phyloP scores from a whole-genome alignment of 2,329 filamentous ascomycete genomes.

The Aspergillus texensis region DNA sequence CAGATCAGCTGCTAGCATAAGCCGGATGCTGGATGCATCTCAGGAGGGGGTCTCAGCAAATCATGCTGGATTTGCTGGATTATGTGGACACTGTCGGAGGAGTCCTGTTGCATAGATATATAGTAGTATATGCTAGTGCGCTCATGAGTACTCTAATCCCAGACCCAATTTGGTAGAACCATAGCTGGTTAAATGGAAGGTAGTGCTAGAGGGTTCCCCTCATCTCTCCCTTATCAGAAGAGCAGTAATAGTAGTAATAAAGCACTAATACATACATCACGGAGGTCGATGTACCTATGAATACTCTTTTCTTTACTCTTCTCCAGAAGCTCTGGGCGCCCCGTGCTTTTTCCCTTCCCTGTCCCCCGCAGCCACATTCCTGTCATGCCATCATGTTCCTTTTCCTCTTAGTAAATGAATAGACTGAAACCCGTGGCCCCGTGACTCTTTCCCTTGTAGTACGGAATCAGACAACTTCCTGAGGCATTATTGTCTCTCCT shows the following conservation, averaged over 20 bases:
- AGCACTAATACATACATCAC: neutral
- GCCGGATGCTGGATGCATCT: constrained; percentile 2
- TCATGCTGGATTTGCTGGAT: neutral
- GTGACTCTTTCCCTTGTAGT: constrained; percentile 10
- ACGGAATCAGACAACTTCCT: constrained; percentile 6
- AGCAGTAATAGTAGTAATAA: neutral
- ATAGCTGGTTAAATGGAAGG: neutral
- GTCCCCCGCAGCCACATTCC: constrained; percentile 12
- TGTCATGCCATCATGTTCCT: constrained; percentile 10
- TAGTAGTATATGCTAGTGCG: neutral
- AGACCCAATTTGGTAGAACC: neutral
- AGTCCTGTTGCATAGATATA: neutral
- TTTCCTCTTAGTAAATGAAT: neutral
- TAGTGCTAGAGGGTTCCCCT: neutral
- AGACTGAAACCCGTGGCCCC: neutral
- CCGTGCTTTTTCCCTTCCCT: neutral
- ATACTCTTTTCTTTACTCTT: neutral
- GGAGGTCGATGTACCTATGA: neutral
- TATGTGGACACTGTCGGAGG: neutral
- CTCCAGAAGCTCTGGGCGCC: neutral
- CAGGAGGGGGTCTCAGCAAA: neutral
- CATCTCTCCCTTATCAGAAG: neutral
- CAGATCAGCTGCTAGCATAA: neutral
- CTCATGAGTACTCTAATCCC: neutral
- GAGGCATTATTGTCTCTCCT: neutral